A percentile compares a stretch with the other conserved stretches of the same genome.
phyloP scores from a whole-genome alignment of 2,329 filamentous ascomycete species.

The Alternaria infectoria region DNA sequence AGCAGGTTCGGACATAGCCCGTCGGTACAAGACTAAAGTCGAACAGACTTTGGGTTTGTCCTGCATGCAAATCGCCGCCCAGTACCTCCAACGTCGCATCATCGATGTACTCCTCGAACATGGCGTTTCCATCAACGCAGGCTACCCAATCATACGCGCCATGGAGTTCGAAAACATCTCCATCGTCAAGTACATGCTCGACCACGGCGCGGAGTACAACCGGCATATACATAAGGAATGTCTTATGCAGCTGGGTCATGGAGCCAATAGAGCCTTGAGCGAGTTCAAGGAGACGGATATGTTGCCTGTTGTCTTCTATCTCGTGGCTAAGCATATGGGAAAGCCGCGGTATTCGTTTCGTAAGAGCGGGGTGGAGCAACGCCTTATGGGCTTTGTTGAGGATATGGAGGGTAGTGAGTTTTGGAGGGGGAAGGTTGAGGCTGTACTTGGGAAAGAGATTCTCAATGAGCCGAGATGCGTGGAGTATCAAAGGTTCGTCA shows the following conservation, averaged over 20 bases:
- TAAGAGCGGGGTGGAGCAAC: neutral
- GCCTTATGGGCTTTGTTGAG: neutral
- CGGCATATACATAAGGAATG: neutral
- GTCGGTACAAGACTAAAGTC: neutral
- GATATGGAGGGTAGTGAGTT: neutral
- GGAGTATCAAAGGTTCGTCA: neutral
- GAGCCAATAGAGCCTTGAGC: neutral
- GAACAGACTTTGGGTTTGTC: neutral
- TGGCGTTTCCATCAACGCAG: neutral
- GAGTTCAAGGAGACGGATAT: neutral
- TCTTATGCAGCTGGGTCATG: neutral
- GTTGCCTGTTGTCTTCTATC: neutral
- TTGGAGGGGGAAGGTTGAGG: neutral
- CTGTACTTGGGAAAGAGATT: neutral
- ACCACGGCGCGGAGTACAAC: neutral
- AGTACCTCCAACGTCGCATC: neutral
- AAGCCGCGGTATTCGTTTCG: neutral
- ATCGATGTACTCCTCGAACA: neutral
- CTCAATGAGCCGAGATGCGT: neutral
- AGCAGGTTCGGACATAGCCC: neutral
- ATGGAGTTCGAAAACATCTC: neutral
- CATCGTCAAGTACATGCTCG: neutral
- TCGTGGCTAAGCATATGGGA: neutral
- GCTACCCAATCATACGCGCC: neutral
- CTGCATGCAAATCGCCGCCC: neutral